A percentile compares a stretch with the other conserved stretches of the same genome.
Evolutionary conservation across 768 basidiomycete genomes (phyloP).

Genomic region (Termitomyces sp.): DNA sequence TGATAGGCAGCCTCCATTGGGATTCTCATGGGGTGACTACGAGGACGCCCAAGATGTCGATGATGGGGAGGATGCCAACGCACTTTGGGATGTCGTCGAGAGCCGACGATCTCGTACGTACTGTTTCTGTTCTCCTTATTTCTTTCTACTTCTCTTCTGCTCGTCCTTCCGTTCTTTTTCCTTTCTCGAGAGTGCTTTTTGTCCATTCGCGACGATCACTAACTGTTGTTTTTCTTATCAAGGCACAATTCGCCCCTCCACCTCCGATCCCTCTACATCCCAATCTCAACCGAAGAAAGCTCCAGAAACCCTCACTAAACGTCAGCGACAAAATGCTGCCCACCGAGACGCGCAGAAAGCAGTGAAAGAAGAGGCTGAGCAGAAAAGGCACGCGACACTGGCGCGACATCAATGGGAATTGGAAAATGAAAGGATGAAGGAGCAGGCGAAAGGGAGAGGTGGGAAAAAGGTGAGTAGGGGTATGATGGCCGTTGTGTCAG

Average conservation of each 20-base stretch:
- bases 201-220: background rate
- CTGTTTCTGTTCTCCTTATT: background rate
- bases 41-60: slow-evolving; percentile 50
- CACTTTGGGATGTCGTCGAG: slow-evolving; percentile 75
- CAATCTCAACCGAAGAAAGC: slow-evolving; percentile 19
- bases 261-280: slow-evolving; percentile 2
- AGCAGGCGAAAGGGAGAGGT: slow-evolving; percentile 25
- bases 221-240: background rate
- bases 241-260: slow-evolving; percentile 12
- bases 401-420: slow-evolving; percentile 56
- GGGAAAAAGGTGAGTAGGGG: slow-evolving; percentile 43
- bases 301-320: slow-evolving; percentile 52
- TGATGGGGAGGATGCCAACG: slow-evolving; percentile 62
- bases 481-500: slow-evolving; percentile 56
- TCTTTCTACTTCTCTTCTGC: background rate
- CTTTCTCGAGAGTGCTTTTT: background rate
- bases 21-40: slow-evolving; percentile 75
- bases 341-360: slow-evolving; percentile 49
- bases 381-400: slow-evolving; percentile 39
- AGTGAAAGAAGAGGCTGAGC: slow-evolving; percentile 50
- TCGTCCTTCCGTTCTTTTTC: background rate
- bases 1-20: slow-evolving; percentile 52
- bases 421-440: slow-evolving; percentile 48
- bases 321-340: slow-evolving; percentile 62
- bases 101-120: slow-evolving; percentile 29